Percentiles rank a stretch among this genome's conserved stretches.
Evolutionary conservation across 129 eudicot genomes (phyloP).

Genomic region (Chrysanthemum makinoi): DNA sequence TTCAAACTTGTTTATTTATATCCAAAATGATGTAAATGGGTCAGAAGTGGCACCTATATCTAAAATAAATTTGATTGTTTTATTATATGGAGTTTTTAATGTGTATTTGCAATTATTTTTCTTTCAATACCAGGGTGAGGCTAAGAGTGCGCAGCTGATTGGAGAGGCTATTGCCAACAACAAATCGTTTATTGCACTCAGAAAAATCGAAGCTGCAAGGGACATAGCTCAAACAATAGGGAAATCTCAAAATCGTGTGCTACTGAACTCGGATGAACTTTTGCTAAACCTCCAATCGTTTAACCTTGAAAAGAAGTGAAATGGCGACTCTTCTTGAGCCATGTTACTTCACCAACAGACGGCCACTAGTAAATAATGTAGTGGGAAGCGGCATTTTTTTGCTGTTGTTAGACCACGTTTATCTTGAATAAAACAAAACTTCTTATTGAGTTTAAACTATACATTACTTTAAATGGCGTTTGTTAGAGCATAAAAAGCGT

Average conservation of each 20-base stretch:
- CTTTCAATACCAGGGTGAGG: slow-evolving; percentile 28
- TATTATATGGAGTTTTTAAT: not conserved
- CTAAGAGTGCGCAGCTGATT: slow-evolving; percentile 32
- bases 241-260: slow-evolving; percentile 23
- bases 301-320: slow-evolving; percentile 19
- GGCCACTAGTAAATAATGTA: slow-evolving; percentile 7
- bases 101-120: not conserved
- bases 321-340: not conserved
- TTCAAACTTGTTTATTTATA: too few species aligned
- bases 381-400: not conserved
- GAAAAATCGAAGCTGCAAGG: slow-evolving; percentile 36
- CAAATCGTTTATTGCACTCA: slow-evolving; percentile 25
- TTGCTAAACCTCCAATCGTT: slow-evolving; percentile 25
- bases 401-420: not conserved
- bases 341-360: not conserved
- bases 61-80: not conserved
- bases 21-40: too few species aligned
- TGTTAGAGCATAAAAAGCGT: too few species aligned
- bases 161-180: slow-evolving; percentile 33
- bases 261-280: slow-evolving; percentile 26
- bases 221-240: slow-evolving; percentile 30
- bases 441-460: not conserved
- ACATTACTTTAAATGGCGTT: not conserved
- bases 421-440: slow-evolving; percentile 10
- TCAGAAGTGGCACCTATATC: too few species aligned